Evolutionary conservation across 148 eudicot species (phyloP), one percentile per base, ranked within the genome.

Genomic region (Amaranthus hypochondriacus): DNA sequence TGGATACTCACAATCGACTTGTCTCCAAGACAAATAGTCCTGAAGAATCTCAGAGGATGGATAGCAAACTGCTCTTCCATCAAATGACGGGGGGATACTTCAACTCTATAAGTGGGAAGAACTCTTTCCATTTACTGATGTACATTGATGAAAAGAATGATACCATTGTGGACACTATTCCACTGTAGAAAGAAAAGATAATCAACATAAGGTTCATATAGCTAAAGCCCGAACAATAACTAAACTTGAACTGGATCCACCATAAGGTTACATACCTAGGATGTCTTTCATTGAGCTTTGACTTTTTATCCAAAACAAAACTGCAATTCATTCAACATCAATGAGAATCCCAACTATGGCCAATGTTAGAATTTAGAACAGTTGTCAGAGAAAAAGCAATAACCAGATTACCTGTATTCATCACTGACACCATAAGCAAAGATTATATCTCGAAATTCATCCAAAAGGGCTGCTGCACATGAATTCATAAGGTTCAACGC

Each of bases 401-500:
- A 11, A 44, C 15, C 52, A 56, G 59, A 70, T 58, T 74, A 92
- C 92, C 93, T 92, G 81, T 79, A 89, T 76, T 89, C 93, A 64
- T 91, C 95, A 79, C 97, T 92, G 66, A 89, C 93, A 42, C 97
- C 98, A 72, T 90, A 94, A 39, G 90, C 78, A 68, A 94, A 94
- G 56, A 85, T 70, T 73, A 91, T 66, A 68, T 92, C 97, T 75
- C 70, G 79, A 64, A 91, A 88, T 85, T 91, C 93, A 77, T 88
- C 84, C 48, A 89, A 58, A 76, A 94, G 88, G 78, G 86, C 89
- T 71, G 80, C 84, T 57, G 97, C 99, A 87, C 97, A 90, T 68
- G 92, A 82, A 83, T 95, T 92, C 99, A 95, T 92, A 62, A 92
- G 92, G 63, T 92, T 86, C 87, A 92, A 77, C 73, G 97, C 99